Base-by-base conservation (phyloP, 2,329 filamentous ascomycete genomes). In the Aureobasidium sp. region DNA sequence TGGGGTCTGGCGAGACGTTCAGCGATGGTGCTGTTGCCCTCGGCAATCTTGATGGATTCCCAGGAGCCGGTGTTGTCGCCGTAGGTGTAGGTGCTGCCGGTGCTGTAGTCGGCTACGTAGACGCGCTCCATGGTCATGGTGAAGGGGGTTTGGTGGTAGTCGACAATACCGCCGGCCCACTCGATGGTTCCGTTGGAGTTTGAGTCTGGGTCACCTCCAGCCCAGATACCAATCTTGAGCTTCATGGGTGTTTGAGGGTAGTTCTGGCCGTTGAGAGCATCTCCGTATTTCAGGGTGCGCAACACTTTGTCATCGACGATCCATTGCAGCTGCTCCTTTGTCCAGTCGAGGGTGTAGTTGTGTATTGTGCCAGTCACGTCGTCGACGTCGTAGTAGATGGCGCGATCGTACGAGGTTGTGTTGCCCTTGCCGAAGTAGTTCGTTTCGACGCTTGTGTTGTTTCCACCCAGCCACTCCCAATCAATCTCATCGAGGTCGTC, bases 401-500 rank as follows among this genome's bases (percentile, higher is more conserved):
- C 86, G 65, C 87, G 85, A 75, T 88, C 83, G 70, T 83, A 89
- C 63, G 81, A 82, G 29, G 79, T 79, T 57, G 79, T 83, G 72
- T 87, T 75, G 50, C 87, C 88, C 78, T 89, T 87, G 74, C 85
- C 83, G 74, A 89, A 90, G 74, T 85, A 93, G 77, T 93, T 93
- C 66, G 83, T 87, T 65, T 87, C 80, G 9, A 83, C 86, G 31
- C 79, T 74, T 17, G 78, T 82, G 60, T 76, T 74, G 69, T 89
- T 86, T 60, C 80, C 80, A 47, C 89, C 89, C 61, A 90, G 80
- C 69, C 89, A 88, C 70, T 94, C 89, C 83, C 89, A 93, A 70
- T 96, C 91, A 42, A 95, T 85, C 74, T 95, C 90, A 71, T 95
- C 91, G 15, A 94, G 79, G 67, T 91, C 86, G 66, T 94, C 87